Evolutionary conservation across 768 basidiomycete genomes (phyloP).

Genomic region (Dacryopinax primogenitus): DNA sequence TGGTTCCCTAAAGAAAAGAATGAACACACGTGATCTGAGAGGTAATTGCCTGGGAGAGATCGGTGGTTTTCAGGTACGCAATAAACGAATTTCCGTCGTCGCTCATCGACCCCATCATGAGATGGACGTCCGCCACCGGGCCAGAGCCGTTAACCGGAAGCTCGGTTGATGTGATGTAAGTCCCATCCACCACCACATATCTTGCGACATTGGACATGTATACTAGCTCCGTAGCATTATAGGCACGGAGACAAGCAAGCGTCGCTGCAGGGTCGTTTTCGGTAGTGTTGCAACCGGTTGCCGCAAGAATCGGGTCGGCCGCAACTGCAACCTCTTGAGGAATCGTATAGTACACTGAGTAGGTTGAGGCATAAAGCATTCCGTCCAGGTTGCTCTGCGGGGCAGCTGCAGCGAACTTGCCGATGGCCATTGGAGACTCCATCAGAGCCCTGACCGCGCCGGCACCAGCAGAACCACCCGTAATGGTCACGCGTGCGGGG

Average conservation of each 20-base stretch:
- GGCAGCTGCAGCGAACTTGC: conserved; percentile 33
- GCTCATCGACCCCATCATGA: conserved; percentile 40
- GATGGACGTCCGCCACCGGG: conserved; percentile 33
- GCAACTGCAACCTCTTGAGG: conserved; percentile 29
- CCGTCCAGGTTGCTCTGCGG: conserved; percentile 39
- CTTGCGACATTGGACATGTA: conserved; percentile 26
- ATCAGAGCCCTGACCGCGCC: conserved; percentile 29
- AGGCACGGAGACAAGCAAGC: conserved; percentile 31
- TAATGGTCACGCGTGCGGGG: conserved; percentile 35
- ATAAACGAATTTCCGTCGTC: conserved; percentile 41
- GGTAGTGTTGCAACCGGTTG: conserved; percentile 29
- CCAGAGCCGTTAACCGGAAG: conserved; percentile 33
- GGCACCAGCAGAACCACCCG: conserved; percentile 32
- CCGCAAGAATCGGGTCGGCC: conserved; percentile 30
- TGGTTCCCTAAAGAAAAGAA: neutral
- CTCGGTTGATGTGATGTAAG: conserved; percentile 30
- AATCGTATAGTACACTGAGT: conserved; percentile 39
- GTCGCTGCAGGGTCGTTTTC: conserved; percentile 22
- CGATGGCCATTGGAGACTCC: conserved; percentile 28
- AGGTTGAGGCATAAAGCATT: conserved; percentile 37
- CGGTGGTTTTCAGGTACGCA: neutral
- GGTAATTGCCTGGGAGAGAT: neutral
- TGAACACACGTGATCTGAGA: neutral
- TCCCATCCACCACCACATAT: conserved; percentile 37
- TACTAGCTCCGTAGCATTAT: conserved; percentile 30